These are phyloP conservation scores for Conringia planisiliqua DNA, from an alignment of 345 rosid species.

Conservation along the genomic window DNA sequence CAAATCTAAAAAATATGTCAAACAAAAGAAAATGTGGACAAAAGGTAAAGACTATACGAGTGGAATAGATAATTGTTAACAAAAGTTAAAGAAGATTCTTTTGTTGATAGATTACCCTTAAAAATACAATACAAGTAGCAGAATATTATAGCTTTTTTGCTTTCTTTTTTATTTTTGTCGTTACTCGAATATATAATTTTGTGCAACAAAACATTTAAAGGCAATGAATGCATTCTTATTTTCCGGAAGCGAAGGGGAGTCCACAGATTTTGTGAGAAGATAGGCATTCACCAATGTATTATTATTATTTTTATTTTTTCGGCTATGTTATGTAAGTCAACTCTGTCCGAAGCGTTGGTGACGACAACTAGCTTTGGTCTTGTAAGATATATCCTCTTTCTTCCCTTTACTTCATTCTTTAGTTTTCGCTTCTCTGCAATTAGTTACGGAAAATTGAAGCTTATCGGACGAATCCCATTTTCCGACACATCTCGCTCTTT, in stretches of 20 bases:
- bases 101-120: not conserved
- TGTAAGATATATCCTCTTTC: not conserved
- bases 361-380: too few species aligned
- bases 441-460: not conserved
- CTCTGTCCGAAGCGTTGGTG: too few species aligned
- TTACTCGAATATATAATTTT: not conserved
- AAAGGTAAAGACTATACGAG: not conserved
- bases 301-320: too few species aligned
- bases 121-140: not conserved
- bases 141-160: not conserved
- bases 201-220: too few species aligned
- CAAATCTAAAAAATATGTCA: not conserved
- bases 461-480: not conserved
- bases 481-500: not conserved
- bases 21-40: not conserved
- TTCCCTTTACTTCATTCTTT: not conserved
- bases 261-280: not conserved
- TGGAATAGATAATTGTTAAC: not conserved
- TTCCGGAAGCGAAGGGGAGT: not conserved
- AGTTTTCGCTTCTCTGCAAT: not conserved
- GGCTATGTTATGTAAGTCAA: too few species aligned
- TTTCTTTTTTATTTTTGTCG: not conserved
- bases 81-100: not conserved
- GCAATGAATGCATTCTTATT: not conserved
- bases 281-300: too few species aligned